Evolutionary conservation across 2,329 filamentous ascomycete species (phyloP).

Genomic region (Ophiostoma montium): DNA sequence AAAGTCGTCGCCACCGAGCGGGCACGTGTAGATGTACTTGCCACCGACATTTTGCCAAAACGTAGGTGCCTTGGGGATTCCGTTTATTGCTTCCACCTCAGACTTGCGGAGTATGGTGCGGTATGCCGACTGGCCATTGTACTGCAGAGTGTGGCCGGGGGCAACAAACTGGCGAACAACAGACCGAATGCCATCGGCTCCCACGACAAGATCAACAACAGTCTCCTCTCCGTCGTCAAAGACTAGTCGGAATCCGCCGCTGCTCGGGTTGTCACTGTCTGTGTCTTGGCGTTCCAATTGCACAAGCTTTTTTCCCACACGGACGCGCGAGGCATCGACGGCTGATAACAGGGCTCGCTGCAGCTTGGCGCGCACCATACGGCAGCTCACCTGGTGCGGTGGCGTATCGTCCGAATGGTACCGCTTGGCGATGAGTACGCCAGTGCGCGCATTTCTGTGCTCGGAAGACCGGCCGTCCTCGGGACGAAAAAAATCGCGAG

Average conservation of each 20-base stretch:
- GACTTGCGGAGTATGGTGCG: slow-evolving; percentile 19
- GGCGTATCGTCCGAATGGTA: slow-evolving; percentile 15
- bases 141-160: slow-evolving; percentile 28
- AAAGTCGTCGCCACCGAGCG: slow-evolving; percentile 21
- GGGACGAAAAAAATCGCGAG: slow-evolving; percentile 19
- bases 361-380: slow-evolving; percentile 24
- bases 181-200: slow-evolving; percentile 38
- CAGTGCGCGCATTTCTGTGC: slow-evolving; percentile 20
- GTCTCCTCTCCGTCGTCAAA: slow-evolving; percentile 31
- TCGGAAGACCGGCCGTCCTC: slow-evolving; percentile 16
- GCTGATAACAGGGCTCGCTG: slow-evolving; percentile 33
- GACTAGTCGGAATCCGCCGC: slow-evolving; percentile 24
- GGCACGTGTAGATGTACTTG: slow-evolving; percentile 21
- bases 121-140: slow-evolving; percentile 25
- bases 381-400: slow-evolving; percentile 17
- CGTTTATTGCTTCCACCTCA: slow-evolving; percentile 17
- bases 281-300: slow-evolving; percentile 16
- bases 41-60: slow-evolving; percentile 22
- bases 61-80: slow-evolving; percentile 17
- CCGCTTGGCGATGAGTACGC: slow-evolving; percentile 16
- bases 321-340: slow-evolving; percentile 29
- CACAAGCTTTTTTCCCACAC: slow-evolving; percentile 29
- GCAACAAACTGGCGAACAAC: slow-evolving; percentile 21
- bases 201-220: slow-evolving; percentile 32
- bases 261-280: not conserved